These are phyloP conservation scores for Fusarium protoensiforme DNA, from an alignment of 2,329 filamentous ascomycete species.

Conservation along the genomic window DNA sequence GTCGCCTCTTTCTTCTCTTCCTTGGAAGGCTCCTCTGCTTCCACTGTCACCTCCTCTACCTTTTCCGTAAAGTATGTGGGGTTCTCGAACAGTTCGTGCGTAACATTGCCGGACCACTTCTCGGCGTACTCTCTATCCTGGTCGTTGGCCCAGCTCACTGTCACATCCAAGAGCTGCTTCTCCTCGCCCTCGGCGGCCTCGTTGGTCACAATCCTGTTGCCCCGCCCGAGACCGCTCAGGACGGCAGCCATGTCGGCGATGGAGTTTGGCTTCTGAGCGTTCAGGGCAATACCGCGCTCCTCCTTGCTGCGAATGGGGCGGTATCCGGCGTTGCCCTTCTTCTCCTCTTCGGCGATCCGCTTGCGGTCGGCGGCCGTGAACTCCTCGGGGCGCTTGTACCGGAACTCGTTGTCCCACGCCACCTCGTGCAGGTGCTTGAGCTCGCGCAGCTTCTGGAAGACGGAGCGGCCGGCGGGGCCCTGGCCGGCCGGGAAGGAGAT, in stretches of 20 bases:
- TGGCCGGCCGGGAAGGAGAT: constrained; percentile 67
- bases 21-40: constrained; percentile 8
- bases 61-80: constrained; percentile 37
- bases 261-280: constrained; percentile 70
- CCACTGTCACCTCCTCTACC: constrained; percentile 12
- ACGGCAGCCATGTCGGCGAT: constrained; percentile 73
- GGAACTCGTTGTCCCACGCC: constrained; percentile 64
- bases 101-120: constrained; percentile 64
- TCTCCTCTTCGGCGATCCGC: constrained; percentile 45
- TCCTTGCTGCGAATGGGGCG: constrained; percentile 49
- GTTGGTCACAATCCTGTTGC: constrained; percentile 58
- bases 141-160: constrained; percentile 64
- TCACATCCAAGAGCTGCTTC: constrained; percentile 52
- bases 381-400: constrained; percentile 52
- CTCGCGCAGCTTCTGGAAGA: constrained; percentile 73
- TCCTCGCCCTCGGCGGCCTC: constrained; percentile 30
- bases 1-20: neutral
- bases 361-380: constrained; percentile 48
- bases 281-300: constrained; percentile 64
- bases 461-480: constrained; percentile 66
- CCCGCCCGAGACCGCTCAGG: constrained; percentile 62
- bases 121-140: constrained; percentile 59
- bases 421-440: constrained; percentile 72
- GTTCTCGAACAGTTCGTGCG: constrained; percentile 56
- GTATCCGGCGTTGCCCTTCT: constrained; percentile 45